A percentile compares a stretch with the other conserved stretches of the same genome.
These are phyloP conservation scores for Colletotrichum costaricense DNA, from an alignment of 2,329 filamentous ascomycete species.

Conservation along the genomic window DNA sequence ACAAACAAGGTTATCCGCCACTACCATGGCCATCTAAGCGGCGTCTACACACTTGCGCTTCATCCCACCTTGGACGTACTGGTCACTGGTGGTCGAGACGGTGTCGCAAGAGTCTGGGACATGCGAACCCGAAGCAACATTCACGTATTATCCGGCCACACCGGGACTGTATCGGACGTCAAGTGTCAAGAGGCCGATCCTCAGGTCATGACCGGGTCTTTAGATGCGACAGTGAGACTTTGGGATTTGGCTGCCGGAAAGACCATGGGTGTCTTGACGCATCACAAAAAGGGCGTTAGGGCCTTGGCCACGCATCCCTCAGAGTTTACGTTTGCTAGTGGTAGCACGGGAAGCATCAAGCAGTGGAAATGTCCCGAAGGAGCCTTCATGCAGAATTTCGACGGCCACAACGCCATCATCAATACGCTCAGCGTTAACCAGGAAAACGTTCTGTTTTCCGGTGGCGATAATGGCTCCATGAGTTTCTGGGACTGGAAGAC, in stretches of 20 bases:
- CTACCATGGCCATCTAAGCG: slow-evolving; percentile 96
- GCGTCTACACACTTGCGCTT: slow-evolving; percentile 92
- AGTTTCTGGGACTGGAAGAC: slow-evolving; percentile 99
- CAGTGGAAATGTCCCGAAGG: slow-evolving; percentile 99
- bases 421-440: slow-evolving; percentile 94
- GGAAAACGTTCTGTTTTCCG: slow-evolving; percentile 94
- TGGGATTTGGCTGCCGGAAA: slow-evolving; percentile 98
- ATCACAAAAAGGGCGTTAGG: slow-evolving; percentile 98
- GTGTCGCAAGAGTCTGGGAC: slow-evolving; percentile 96
- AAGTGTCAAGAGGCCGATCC: slow-evolving; percentile 97
- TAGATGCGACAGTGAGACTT: slow-evolving; percentile 90
- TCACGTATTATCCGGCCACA: slow-evolving; percentile 92
- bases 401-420: slow-evolving; percentile 95
- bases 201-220: slow-evolving; percentile 91
- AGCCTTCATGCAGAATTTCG: slow-evolving; percentile 99
- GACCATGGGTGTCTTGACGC: slow-evolving; percentile 93
- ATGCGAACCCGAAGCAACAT: slow-evolving; percentile 97
- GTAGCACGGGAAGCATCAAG: slow-evolving; percentile 93
- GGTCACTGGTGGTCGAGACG: slow-evolving; percentile 93
- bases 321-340: slow-evolving; percentile 96
- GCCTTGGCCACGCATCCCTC: slow-evolving; percentile 85
- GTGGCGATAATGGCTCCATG: slow-evolving; percentile 94
- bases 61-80: slow-evolving; percentile 95
- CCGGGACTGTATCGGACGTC: slow-evolving; percentile 87
- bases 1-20: slow-evolving; percentile 99